Conservation (phyloP, 768 basidiomycete genomes). For the Leccinellum rugosiceps region DNA sequence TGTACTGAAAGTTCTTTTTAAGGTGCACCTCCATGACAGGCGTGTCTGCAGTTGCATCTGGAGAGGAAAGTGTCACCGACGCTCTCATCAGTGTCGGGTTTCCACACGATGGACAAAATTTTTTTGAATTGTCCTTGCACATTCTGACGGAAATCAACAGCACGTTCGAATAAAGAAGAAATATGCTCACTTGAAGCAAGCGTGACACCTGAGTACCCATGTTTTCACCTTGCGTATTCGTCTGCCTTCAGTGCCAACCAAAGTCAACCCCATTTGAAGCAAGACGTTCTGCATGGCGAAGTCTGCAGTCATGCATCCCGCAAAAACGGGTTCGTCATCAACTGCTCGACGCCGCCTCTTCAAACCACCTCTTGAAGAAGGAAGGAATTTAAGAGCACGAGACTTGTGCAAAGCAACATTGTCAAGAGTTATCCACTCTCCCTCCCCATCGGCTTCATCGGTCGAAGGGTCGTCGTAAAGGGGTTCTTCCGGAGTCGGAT, state of each 20-base stretch:
- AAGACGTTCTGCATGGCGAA: constrained; percentile 99
- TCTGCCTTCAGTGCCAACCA: constrained; percentile 89
- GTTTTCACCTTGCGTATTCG: constrained; percentile 88
- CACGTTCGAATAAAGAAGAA: background rate
- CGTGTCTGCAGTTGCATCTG: constrained; percentile 54
- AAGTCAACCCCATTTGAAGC: constrained; percentile 87
- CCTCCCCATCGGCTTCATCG: constrained; percentile 76
- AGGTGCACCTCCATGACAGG: constrained; percentile 86
- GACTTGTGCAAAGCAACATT: constrained; percentile 88
- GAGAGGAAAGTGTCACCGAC: constrained; percentile 80
- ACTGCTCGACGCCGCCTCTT: constrained; percentile 34
- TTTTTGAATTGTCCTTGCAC: constrained; percentile 91
- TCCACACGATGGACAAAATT: constrained; percentile 97
- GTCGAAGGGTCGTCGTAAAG: constrained; percentile 76
- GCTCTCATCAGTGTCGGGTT: constrained; percentile 87
- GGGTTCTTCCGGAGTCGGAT: constrained; percentile 25
- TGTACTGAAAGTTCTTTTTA: constrained; percentile 94
- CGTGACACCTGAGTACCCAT: constrained; percentile 96
- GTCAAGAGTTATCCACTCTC: constrained; percentile 95
- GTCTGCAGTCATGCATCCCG: constrained; percentile 97
- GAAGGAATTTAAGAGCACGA: constrained; percentile 77
- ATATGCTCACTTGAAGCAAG: constrained; percentile 91
- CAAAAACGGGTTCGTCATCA: constrained; percentile 46
- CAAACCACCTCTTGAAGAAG: constrained; percentile 39
- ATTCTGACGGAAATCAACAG: constrained; percentile 50